Evolutionary conservation across 1,139 yeast species (phyloP).

Genomic region (Pichia sp.): DNA sequence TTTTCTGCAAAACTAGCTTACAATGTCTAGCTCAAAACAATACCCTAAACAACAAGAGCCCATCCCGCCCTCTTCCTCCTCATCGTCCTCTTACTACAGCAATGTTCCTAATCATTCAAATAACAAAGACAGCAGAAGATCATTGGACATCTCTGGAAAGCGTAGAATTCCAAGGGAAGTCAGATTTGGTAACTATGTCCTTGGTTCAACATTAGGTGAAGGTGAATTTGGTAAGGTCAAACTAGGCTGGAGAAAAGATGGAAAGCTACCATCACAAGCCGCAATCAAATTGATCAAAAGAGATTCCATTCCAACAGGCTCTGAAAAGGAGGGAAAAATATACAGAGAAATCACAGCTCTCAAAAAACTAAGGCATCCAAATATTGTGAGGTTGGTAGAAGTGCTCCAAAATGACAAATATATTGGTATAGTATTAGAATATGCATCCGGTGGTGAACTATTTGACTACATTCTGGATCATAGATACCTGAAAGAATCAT

Average conservation of each 20-base stretch:
- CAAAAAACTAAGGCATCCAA: slow-evolving; percentile 83
- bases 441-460: slow-evolving; percentile 96
- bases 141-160: slow-evolving; percentile 9
- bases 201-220: slow-evolving; percentile 95
- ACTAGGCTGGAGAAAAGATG: slow-evolving; percentile 92
- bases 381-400: slow-evolving; percentile 85
- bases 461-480: slow-evolving; percentile 89
- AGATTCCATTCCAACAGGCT: slow-evolving; percentile 77
- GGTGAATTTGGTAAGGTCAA: slow-evolving; percentile 98
- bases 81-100: neutral
- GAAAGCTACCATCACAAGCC: slow-evolving; percentile 73
- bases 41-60: neutral
- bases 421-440: slow-evolving; percentile 92
- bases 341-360: slow-evolving; percentile 91
- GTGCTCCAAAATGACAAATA: slow-evolving; percentile 92
- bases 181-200: slow-evolving; percentile 79
- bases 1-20: neutral
- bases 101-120: neutral
- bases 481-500: slow-evolving; percentile 77
- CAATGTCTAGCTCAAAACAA: neutral
- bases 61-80: neutral
- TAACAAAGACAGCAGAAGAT: slow-evolving; percentile 6
- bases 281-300: slow-evolving; percentile 90
- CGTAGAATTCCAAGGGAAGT: slow-evolving; percentile 47
- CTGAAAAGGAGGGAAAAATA: slow-evolving; percentile 82